Conservation (phyloP, 1,139 yeast species). For the Scheffersomyces segobiensis region DNA sequence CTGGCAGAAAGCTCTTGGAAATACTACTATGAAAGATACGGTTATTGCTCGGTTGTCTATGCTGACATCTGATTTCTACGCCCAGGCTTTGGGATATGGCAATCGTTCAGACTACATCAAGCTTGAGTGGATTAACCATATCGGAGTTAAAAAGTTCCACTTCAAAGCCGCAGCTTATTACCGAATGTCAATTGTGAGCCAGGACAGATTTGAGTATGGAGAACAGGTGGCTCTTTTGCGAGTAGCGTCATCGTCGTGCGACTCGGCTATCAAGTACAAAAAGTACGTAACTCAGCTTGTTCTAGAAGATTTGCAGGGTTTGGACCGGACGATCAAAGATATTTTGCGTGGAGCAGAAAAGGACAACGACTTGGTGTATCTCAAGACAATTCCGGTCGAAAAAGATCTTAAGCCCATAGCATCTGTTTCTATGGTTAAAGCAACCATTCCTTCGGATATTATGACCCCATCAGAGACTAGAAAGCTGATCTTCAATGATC, state of each 20-base stretch:
- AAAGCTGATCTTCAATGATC: conserved; percentile 47
- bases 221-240: conserved; percentile 63
- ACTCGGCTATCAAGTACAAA: conserved; percentile 38
- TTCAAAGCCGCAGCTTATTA: conserved; percentile 72
- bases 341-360: conserved; percentile 60
- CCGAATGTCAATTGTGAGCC: conserved; percentile 54
- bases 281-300: conserved; percentile 46
- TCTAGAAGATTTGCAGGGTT: conserved; percentile 50
- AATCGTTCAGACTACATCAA: conserved; percentile 52
- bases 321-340: conserved; percentile 43
- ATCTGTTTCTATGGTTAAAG: conserved; percentile 59
- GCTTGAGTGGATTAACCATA: conserved; percentile 65
- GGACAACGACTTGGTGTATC: conserved; percentile 79
- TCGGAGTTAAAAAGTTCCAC: conserved; percentile 58
- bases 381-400: conserved; percentile 59
- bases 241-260: conserved; percentile 32
- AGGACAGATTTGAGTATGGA: conserved; percentile 60
- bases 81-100: conserved; percentile 44
- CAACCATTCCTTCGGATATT: conserved; percentile 39
- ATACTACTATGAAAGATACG: conserved; percentile 57
- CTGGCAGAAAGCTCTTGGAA: conserved; percentile 69
- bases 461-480: conserved; percentile 14
- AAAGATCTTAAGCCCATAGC: conserved; percentile 43
- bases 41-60: conserved; percentile 63
- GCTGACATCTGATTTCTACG: conserved; percentile 62